These are phyloP conservation scores for Silene uniflora DNA, from an alignment of 148 eudicot genomes.

Conservation along the genomic window DNA sequence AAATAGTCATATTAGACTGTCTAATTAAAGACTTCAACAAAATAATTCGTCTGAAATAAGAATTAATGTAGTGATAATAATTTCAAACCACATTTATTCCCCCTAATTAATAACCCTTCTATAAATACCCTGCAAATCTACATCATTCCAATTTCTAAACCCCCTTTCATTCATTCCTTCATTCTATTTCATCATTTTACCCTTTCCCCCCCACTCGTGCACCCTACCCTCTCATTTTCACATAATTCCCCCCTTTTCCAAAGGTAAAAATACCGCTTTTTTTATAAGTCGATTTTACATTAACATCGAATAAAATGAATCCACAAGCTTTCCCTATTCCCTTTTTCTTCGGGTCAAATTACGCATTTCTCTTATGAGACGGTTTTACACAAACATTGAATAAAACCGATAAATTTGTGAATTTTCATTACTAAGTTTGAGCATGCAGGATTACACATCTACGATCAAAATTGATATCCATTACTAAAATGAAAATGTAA, in stretches of 20 bases:
- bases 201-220: slow-evolving; percentile 19
- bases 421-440: slow-evolving; percentile 10
- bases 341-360: no score
- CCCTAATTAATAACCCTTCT: not conserved
- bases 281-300: not conserved
- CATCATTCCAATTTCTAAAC: not conserved
- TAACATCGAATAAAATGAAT: not conserved
- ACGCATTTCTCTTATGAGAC: no score
- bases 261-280: not conserved
- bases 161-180: slow-evolving; percentile 8
- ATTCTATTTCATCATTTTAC: not conserved
- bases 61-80: no score
- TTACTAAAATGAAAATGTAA: not conserved
- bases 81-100: not conserved
- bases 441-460: slow-evolving; percentile 18
- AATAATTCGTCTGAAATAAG: no score
- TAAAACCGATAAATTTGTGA: not conserved
- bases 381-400: no score
- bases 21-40: no score
- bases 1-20: no score
- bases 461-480: slow-evolving; percentile 1
- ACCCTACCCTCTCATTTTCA: not conserved
- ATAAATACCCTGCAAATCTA: not conserved
- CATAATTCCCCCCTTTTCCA: not conserved
- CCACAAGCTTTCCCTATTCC: no score